Conservation (phyloP, 2,329 filamentous ascomycete genomes). For the Aspergillus sclerotialis region DNA sequence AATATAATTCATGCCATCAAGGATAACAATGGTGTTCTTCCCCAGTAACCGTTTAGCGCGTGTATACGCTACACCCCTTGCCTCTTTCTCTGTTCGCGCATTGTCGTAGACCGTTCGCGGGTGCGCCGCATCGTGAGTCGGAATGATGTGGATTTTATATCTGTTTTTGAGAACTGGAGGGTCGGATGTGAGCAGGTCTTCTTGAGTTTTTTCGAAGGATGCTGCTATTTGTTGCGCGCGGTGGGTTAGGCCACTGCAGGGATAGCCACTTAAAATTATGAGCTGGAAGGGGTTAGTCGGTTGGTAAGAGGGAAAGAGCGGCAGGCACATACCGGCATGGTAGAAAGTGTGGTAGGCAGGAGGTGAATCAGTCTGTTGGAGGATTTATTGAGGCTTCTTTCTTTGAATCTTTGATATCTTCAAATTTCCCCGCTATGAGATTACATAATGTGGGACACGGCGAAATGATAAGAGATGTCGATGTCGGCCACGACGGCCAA, state of each 20-base stretch:
- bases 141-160: conserved; percentile 34
- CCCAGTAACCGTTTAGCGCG: conserved; percentile 54
- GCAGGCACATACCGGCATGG: conserved; percentile 19
- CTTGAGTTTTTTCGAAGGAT: conserved; percentile 42
- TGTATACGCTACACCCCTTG: conserved; percentile 54
- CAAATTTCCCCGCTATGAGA: no score
- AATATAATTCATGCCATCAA: conserved; percentile 62
- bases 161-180: conserved; percentile 38
- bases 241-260: conserved; percentile 57
- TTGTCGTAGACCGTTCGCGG: conserved; percentile 50
- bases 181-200: conserved; percentile 35
- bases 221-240: conserved; percentile 52
- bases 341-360: conserved; percentile 8
- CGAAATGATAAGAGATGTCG: no score
- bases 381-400: conserved; percentile 8
- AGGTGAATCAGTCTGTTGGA: conserved; percentile 12
- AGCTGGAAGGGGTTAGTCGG: conserved; percentile 35
- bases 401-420: conserved; percentile 2
- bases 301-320: background rate
- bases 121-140: conserved; percentile 34
- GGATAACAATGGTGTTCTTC: conserved; percentile 54
- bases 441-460: no score
- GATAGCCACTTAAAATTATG: conserved; percentile 56
- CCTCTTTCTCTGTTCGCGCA: conserved; percentile 56
- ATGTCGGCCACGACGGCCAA: no score